A percentile compares a stretch with the other conserved stretches of the same genome.
Evolutionary conservation across 495 filamentous ascomycete genomes (phyloP).

Genomic region (Hyaloscypha bicolor): DNA sequence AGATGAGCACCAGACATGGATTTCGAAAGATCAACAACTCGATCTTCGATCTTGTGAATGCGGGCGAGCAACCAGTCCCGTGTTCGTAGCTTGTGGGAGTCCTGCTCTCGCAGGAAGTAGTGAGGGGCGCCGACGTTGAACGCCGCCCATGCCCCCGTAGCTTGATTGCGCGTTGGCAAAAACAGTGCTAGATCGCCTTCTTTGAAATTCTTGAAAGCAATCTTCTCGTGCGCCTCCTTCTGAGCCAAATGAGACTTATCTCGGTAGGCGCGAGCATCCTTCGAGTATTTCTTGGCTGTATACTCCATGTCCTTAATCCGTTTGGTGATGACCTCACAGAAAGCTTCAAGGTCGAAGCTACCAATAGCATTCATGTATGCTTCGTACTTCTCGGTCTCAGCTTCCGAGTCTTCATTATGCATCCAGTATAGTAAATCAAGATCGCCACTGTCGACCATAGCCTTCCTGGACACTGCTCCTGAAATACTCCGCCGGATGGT

Average conservation of each 20-base stretch:
- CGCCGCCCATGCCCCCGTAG: slow-evolving; percentile 93
- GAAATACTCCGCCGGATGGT: slow-evolving; percentile 55
- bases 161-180: slow-evolving; percentile 90
- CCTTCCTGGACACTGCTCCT: slow-evolving; percentile 35
- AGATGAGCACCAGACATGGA: slow-evolving; percentile 56
- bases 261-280: slow-evolving; percentile 81
- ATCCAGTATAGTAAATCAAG: slow-evolving; percentile 77
- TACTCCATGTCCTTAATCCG: slow-evolving; percentile 88
- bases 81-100: slow-evolving; percentile 76
- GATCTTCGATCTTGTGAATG: slow-evolving; percentile 88
- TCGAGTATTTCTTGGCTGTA: slow-evolving; percentile 86
- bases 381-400: slow-evolving; percentile 70
- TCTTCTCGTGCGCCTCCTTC: slow-evolving; percentile 91
- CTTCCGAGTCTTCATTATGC: slow-evolving; percentile 61
- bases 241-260: slow-evolving; percentile 85
- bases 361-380: slow-evolving; percentile 69
- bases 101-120: slow-evolving; percentile 94
- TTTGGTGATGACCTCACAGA: slow-evolving; percentile 79
- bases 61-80: slow-evolving; percentile 94
- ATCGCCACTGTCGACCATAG: slow-evolving; percentile 54
- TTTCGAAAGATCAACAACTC: slow-evolving; percentile 89
- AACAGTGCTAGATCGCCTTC: slow-evolving; percentile 96
- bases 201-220: slow-evolving; percentile 95
- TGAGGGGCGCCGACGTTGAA: slow-evolving; percentile 98
- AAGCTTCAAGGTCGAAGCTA: slow-evolving; percentile 78